phyloP scores from a whole-genome alignment of 2,329 filamentous ascomycete species.

The Ophiostoma perfectum region DNA sequence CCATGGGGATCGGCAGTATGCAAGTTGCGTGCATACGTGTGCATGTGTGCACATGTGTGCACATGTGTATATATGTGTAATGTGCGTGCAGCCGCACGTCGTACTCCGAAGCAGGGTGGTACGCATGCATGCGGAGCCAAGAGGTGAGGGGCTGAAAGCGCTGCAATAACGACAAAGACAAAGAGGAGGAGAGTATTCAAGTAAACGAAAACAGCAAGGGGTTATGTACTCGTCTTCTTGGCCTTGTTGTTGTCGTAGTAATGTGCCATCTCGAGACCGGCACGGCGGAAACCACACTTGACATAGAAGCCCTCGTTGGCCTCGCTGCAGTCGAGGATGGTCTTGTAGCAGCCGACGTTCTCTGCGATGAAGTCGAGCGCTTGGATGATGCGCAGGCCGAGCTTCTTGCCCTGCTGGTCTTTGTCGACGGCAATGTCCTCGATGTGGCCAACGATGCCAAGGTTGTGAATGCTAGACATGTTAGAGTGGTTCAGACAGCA shows the following conservation, averaged over 20 bases:
- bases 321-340: conserved; percentile 93
- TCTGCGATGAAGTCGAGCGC: conserved; percentile 84
- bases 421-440: conserved; percentile 95
- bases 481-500: background rate
- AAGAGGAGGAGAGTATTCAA: no score
- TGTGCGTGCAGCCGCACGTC: background rate
- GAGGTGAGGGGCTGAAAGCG: background rate
- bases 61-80: background rate
- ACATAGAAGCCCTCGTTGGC: conserved; percentile 96
- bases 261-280: conserved; percentile 93
- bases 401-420: conserved; percentile 95
- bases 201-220: background rate
- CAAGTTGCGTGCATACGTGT: background rate
- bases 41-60: background rate
- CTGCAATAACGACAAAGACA: background rate
- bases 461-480: conserved; percentile 62
- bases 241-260: conserved; percentile 61
- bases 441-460: conserved; percentile 86
- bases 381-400: conserved; percentile 88
- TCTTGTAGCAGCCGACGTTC: conserved; percentile 92
- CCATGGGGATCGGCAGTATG: background rate
- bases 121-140: no score
- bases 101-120: background rate
- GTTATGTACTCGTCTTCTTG: conserved; percentile 28
- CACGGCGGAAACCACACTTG: conserved; percentile 92